Evolutionary conservation across 352 stramenopile species (phyloP).

Genomic region (Phytophthora multivora): DNA sequence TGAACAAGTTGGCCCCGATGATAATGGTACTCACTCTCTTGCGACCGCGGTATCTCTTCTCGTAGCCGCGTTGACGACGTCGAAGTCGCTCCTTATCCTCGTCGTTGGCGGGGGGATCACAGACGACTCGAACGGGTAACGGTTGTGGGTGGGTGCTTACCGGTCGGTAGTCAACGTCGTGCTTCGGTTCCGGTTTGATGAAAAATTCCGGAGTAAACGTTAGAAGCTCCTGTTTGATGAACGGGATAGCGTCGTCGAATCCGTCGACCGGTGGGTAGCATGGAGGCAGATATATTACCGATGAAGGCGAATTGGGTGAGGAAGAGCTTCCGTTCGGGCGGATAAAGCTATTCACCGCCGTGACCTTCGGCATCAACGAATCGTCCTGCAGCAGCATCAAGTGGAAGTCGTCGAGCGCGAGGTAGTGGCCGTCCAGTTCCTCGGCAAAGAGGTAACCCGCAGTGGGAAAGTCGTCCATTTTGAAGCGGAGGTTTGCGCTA

Average conservation of each 20-base stretch:
- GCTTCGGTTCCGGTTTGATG: conserved; percentile 9
- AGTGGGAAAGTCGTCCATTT: conserved; percentile 27
- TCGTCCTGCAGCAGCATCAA: conserved; percentile 18
- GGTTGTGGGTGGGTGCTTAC: neutral
- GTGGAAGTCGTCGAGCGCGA: conserved; percentile 28
- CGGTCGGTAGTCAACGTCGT: neutral
- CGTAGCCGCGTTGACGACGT: conserved; percentile 43
- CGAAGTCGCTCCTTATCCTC: conserved; percentile 40
- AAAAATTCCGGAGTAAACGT: neutral
- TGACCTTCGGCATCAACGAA: neutral
- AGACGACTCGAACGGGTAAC: conserved; percentile 1
- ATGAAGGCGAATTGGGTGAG: conserved; percentile 27
- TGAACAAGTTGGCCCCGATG: neutral
- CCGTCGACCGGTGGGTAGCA: conserved; percentile 6
- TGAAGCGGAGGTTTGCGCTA: neutral
- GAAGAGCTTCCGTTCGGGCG: neutral
- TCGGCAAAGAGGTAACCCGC: conserved; percentile 35
- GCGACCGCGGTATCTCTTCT: conserved; percentile 47
- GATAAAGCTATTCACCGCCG: neutral
- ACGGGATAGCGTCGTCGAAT: neutral
- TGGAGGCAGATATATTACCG: conserved; percentile 19
- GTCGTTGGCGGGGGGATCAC: neutral
- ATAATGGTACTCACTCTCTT: conserved; percentile 41
- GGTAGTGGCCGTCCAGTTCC: conserved; percentile 33
- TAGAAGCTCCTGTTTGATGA: conserved; percentile 15